A percentile compares a stretch with the other conserved stretches of the same genome.
These are phyloP conservation scores for Microcera coccophila DNA, from an alignment of 2,329 filamentous ascomycete species.

Conservation along the genomic window DNA sequence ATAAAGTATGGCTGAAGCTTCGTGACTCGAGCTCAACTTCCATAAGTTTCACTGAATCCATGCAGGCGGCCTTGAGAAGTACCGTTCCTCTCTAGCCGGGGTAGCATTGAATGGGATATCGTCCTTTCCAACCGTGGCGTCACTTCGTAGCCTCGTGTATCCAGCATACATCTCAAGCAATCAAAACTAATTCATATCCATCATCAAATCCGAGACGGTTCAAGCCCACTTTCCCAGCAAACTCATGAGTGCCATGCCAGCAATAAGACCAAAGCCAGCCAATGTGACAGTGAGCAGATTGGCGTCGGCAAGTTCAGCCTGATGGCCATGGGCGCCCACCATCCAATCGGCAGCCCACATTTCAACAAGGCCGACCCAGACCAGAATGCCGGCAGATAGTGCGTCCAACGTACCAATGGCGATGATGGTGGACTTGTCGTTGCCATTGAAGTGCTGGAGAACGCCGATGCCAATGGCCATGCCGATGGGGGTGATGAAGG, in stretches of 20 bases:
- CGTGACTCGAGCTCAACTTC: no score
- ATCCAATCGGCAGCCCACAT: conserved; percentile 78
- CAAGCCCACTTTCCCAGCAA: conserved; percentile 72
- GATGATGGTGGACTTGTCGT: conserved; percentile 63
- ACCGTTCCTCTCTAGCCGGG: no score
- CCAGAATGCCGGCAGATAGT: conserved; percentile 67
- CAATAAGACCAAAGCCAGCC: conserved; percentile 52
- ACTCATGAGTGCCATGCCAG: conserved; percentile 66
- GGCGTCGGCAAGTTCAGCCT: conserved; percentile 51
- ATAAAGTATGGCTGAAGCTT: no score
- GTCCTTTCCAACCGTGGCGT: no score
- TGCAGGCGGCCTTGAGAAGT: no score
- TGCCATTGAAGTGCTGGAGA: conserved; percentile 67
- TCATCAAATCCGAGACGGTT: no score
- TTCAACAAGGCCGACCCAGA: conserved; percentile 78
- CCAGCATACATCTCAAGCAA: no score
- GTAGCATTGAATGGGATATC: no score
- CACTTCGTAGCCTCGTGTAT: no score
- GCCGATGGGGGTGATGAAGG: conserved; percentile 69
- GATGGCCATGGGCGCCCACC: conserved; percentile 39
- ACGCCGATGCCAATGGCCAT: conserved; percentile 79
- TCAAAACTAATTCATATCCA: no score
- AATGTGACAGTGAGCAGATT: conserved; percentile 44
- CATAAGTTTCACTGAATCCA: no score
- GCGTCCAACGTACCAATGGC: conserved; percentile 72